phyloP scores from a whole-genome alignment of 495 filamentous ascomycete species.

The Lichenothelia convexa region DNA sequence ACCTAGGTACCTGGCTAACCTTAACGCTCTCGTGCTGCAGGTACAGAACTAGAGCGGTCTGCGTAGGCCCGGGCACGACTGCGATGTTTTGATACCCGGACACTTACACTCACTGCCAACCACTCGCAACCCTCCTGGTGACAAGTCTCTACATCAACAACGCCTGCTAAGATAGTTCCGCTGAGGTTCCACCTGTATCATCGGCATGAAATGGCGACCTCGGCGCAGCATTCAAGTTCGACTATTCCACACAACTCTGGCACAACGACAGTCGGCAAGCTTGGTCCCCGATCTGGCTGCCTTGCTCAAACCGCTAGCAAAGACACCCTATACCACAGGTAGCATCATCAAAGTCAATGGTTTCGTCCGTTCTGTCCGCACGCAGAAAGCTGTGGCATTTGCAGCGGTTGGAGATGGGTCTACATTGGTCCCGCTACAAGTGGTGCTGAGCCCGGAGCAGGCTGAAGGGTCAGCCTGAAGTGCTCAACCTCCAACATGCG shows the following conservation, averaged over 20 bases:
- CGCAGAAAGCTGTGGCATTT: constrained; percentile 70
- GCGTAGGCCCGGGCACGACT: too few relatives aligned
- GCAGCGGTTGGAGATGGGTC: constrained; percentile 80
- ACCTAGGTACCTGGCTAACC: too few relatives aligned
- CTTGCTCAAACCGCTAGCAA: not conserved
- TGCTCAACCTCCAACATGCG: too few relatives aligned
- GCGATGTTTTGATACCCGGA: too few relatives aligned
- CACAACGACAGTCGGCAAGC: not conserved
- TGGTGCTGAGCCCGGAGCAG: constrained; percentile 54
- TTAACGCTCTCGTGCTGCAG: too few relatives aligned
- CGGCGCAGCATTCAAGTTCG: not conserved
- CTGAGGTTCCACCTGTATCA: too few relatives aligned
- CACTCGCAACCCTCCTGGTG: too few relatives aligned
- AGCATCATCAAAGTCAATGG: constrained; percentile 44
- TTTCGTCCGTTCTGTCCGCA: constrained; percentile 66
- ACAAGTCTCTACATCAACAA: too few relatives aligned
- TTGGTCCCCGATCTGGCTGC: not conserved
- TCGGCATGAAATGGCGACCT: not conserved
- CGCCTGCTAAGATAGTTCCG: too few relatives aligned
- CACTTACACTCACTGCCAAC: too few relatives aligned
- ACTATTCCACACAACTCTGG: not conserved
- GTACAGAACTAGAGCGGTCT: too few relatives aligned
- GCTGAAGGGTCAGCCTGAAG: constrained; percentile 67
- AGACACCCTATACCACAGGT: constrained; percentile 2
- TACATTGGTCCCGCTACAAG: constrained; percentile 60